phyloP scores from a whole-genome alignment of 2,329 filamentous ascomycete species.

The Diaporthe vexans region DNA sequence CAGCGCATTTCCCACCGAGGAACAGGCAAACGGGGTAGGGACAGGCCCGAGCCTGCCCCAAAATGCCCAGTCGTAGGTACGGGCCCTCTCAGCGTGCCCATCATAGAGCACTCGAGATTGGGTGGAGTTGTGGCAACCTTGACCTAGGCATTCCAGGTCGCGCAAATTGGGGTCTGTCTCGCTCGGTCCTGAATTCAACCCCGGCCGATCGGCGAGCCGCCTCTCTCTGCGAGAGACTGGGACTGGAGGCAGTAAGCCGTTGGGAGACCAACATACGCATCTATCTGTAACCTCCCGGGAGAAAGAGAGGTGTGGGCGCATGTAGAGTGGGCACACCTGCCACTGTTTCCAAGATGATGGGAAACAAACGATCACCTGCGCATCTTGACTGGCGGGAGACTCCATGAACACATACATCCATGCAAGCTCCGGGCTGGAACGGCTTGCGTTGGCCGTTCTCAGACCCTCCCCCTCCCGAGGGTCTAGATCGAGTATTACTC shows the following conservation, averaged over 20 bases:
- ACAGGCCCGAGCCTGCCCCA: slow-evolving; percentile 24
- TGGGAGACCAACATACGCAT: slow-evolving; percentile 20
- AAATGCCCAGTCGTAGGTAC: neutral
- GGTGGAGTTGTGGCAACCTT: slow-evolving; percentile 42
- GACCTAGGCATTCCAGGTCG: slow-evolving; percentile 41
- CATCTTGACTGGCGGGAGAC: slow-evolving; percentile 25
- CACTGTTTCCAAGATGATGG: slow-evolving; percentile 23
- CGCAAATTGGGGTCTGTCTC: slow-evolving; percentile 43
- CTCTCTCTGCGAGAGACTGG: slow-evolving; percentile 9
- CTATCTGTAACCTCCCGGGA: slow-evolving; percentile 20
- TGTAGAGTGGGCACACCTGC: slow-evolving; percentile 10
- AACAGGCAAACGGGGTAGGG: slow-evolving; percentile 22
- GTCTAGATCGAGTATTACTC: slow-evolving; percentile 26
- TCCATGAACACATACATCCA: slow-evolving; percentile 26
- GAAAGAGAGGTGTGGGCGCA: neutral
- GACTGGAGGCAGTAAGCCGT: slow-evolving; percentile 20
- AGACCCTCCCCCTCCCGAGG: slow-evolving; percentile 30
- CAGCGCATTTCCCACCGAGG: slow-evolving; percentile 6
- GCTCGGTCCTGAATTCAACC: slow-evolving; percentile 36
- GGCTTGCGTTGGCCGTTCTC: slow-evolving; percentile 21
- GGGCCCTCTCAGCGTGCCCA: slow-evolving; percentile 25
- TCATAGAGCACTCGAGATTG: slow-evolving; percentile 39
- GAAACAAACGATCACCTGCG: slow-evolving; percentile 29
- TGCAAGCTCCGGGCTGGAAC: slow-evolving; percentile 32
- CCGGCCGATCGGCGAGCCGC: slow-evolving; percentile 36